Evolutionary conservation across 129 eudicot species (phyloP).

Genomic region (Mikania micrantha): DNA sequence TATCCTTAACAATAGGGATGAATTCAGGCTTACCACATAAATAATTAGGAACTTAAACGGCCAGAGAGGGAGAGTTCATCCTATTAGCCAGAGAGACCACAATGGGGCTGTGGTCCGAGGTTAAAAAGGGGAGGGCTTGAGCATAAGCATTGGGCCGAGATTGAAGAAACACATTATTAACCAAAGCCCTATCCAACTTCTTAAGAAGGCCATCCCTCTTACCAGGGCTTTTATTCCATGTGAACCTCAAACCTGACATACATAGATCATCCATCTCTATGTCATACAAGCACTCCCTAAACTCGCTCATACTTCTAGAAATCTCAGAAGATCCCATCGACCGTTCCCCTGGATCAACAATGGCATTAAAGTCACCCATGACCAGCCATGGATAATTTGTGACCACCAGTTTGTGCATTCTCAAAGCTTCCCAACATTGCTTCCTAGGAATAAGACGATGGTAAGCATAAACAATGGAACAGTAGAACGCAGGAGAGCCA

Average conservation of each 20-base stretch:
- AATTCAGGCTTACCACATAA: not conserved
- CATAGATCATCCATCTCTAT: not conserved
- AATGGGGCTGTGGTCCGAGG: not conserved
- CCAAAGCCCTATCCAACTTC: not conserved
- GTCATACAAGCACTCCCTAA: not conserved
- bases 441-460: not conserved
- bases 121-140: not conserved
- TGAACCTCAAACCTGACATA: not conserved
- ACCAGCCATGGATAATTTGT: not conserved
- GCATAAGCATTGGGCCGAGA: not conserved
- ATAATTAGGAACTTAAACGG: not conserved
- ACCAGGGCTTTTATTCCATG: not conserved
- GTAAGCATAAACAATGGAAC: not conserved
- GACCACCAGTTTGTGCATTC: not conserved
- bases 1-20: not conserved
- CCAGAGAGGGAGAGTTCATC: not conserved
- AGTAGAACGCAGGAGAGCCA: not conserved
- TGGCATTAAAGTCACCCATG: not conserved
- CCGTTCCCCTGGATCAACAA: not conserved
- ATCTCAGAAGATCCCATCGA: not conserved
- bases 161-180: not conserved
- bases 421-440: not conserved
- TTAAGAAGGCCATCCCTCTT: no score
- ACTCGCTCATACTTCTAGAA: not conserved
- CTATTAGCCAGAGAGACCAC: rapidly evolving